These are phyloP conservation scores for Xylaria flabelliformis DNA, from an alignment of 495 filamentous ascomycete genomes.

Conservation along the genomic window DNA sequence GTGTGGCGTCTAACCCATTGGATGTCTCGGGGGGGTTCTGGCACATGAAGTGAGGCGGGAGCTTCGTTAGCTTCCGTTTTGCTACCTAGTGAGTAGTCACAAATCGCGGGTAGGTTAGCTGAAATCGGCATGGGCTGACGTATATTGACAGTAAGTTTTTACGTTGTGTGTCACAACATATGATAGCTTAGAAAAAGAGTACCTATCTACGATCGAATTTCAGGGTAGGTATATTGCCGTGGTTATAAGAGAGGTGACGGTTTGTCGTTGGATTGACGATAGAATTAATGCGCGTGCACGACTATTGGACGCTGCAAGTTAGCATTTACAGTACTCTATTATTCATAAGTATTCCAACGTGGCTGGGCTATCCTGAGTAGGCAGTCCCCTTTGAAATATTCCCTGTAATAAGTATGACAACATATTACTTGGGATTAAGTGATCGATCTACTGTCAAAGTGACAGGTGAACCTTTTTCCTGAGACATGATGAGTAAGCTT, in stretches of 20 bases:
- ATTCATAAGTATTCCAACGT: background rate
- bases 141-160: background rate
- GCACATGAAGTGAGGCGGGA: conserved; percentile 2
- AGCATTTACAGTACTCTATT: background rate
- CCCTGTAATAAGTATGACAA: background rate
- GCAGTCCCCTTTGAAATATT: background rate
- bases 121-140: background rate
- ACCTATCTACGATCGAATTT: background rate
- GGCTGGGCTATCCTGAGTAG: background rate
- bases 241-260: background rate
- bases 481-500: background rate
- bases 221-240: background rate
- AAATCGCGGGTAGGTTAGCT: background rate
- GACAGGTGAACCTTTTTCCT: background rate
- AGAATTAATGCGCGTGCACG: background rate
- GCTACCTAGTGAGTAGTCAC: background rate
- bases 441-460: background rate
- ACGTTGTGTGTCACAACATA: background rate
- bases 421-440: background rate
- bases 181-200: too few relatives aligned
- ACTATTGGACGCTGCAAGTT: background rate
- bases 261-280: background rate
- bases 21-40: background rate
- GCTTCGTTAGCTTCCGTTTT: conserved; percentile 10
- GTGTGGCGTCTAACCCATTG: background rate